phyloP scores from a whole-genome alignment of 306 rosid genomes.

The Luffa acutangula region DNA sequence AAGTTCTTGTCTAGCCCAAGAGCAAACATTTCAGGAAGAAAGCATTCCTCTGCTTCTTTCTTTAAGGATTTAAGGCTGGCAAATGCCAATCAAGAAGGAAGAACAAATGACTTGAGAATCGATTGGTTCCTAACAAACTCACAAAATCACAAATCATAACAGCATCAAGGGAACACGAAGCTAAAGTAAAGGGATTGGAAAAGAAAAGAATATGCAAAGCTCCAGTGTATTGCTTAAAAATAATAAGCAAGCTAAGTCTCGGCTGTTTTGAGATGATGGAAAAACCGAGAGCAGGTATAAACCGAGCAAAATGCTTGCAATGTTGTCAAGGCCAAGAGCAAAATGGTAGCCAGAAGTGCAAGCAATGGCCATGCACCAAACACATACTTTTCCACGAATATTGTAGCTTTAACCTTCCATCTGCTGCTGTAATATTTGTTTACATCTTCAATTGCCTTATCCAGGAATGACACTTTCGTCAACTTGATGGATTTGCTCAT shows the following conservation, averaged over 20 bases:
- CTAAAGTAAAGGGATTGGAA: background rate
- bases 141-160: background rate
- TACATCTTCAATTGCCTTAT: slow-evolving; percentile 62
- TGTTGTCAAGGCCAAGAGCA: slow-evolving; percentile 35
- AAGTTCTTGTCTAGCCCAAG: background rate
- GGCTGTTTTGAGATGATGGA: background rate
- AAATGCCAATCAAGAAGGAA: background rate
- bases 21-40: background rate
- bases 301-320: slow-evolving; percentile 12
- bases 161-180: background rate
- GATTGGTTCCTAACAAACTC: background rate
- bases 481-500: slow-evolving; percentile 58
- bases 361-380: slow-evolving; percentile 56
- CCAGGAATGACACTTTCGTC: slow-evolving; percentile 53
- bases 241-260: background rate
- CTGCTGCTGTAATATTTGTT: slow-evolving; percentile 49
- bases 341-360: slow-evolving; percentile 39
- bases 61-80: too few species aligned
- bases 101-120: background rate
- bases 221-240: background rate
- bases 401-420: slow-evolving; percentile 44
- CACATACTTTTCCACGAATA: slow-evolving; percentile 35
- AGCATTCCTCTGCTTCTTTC: too few species aligned
- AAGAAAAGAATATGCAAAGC: background rate
- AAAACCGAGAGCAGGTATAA: slow-evolving; percentile 1